These are phyloP conservation scores for Aspergillus sp. DNA, from an alignment of 2,329 filamentous ascomycete genomes.

Conservation along the genomic window DNA sequence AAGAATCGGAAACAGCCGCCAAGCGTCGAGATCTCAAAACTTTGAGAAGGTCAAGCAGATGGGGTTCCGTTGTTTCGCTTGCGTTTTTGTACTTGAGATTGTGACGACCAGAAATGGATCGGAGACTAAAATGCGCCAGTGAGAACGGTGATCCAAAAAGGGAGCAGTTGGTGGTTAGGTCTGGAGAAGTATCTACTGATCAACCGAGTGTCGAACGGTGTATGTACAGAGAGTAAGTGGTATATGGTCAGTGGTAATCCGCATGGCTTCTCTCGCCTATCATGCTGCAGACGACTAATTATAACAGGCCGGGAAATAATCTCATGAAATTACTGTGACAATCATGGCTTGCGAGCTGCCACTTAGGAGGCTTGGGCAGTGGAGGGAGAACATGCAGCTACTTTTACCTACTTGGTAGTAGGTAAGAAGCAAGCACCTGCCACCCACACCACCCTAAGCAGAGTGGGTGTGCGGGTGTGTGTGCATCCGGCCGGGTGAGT, in stretches of 20 bases:
- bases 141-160: background rate
- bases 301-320: background rate
- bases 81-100: background rate
- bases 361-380: slow-evolving; percentile 8
- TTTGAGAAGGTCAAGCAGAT: background rate
- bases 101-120: background rate
- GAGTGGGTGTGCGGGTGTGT: slow-evolving; percentile 3
- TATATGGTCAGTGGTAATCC: background rate
- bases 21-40: slow-evolving; percentile 4
- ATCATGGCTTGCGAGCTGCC: background rate
- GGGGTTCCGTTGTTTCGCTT: background rate
- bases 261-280: background rate
- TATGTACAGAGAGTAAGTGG: background rate
- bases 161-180: background rate
- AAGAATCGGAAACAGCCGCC: slow-evolving; percentile 19
- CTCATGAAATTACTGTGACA: slow-evolving; percentile 3
- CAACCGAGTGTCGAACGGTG: background rate
- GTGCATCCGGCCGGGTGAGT: slow-evolving; percentile 8
- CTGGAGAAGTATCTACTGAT: background rate
- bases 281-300: background rate
- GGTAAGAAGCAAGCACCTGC: slow-evolving; percentile 14
- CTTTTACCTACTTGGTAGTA: background rate
- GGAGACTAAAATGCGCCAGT: background rate
- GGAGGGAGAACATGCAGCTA: slow-evolving; percentile 19
- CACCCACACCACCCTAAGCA: background rate